phyloP scores from a whole-genome alignment of 164 flowering plant species.

The Aristolochia californica region DNA sequence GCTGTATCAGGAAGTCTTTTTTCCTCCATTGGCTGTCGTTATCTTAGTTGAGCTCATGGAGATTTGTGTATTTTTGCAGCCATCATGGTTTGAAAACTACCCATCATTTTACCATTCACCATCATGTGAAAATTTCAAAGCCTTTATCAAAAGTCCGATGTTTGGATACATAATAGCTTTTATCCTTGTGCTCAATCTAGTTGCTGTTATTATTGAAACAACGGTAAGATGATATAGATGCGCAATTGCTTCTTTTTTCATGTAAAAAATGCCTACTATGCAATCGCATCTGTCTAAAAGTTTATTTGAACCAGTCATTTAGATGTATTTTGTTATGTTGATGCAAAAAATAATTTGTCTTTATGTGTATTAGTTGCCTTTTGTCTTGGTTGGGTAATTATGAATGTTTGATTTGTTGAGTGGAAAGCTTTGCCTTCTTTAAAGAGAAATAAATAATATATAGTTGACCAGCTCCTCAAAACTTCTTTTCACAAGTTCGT shows the following conservation, averaged over 20 bases:
- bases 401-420: no score
- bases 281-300: no score
- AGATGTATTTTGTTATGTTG: no score
- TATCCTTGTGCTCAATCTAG: slow-evolving; percentile 62
- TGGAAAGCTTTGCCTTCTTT: no score
- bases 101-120: slow-evolving; percentile 59
- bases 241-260: neutral
- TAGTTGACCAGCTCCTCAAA: no score
- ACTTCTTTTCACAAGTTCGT: no score
- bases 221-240: slow-evolving; percentile 42
- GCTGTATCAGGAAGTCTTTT: neutral
- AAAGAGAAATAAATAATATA: no score
- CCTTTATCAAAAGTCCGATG: slow-evolving; percentile 54
- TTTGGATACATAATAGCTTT: slow-evolving; percentile 63
- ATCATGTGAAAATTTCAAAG: slow-evolving; percentile 48
- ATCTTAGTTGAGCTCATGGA: neutral
- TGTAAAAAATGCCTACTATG: no score
- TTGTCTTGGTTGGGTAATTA: no score
- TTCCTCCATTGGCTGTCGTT: neutral
- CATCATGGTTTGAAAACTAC: slow-evolving; percentile 50
- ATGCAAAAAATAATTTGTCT: no score
- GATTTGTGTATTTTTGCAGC: slow-evolving; percentile 45
- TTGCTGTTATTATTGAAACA: slow-evolving; percentile 81
- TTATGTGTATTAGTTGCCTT: no score
- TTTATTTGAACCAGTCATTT: no score